A percentile compares a stretch with the other conserved stretches of the same genome.
Conservation (phyloP, 2,329 filamentous ascomycete genomes). For the Basipetospora chlamydospora region DNA sequence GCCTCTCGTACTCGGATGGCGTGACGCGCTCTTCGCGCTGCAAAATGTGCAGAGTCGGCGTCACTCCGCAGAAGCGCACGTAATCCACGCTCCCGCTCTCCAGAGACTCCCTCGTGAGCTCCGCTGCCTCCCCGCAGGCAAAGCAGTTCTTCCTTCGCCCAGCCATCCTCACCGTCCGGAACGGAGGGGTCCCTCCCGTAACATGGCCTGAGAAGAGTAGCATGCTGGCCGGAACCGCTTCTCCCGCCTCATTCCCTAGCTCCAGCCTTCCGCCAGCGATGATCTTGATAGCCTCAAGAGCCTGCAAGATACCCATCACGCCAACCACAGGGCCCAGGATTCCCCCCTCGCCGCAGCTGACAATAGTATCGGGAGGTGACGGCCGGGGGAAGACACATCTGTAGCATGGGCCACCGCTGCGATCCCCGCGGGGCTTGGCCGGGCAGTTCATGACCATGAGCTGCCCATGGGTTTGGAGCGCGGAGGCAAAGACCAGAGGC, state of each 20-base stretch:
- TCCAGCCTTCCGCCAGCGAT: slow-evolving; percentile 32
- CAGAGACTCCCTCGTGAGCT: slow-evolving; percentile 48
- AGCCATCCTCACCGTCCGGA: slow-evolving; percentile 63
- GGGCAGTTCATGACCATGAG: slow-evolving; percentile 79
- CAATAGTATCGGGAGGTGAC: slow-evolving; percentile 67
- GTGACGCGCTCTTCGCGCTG: slow-evolving; percentile 51
- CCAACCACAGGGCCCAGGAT: slow-evolving; percentile 88
- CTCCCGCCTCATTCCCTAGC: not conserved
- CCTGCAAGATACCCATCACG: slow-evolving; percentile 83
- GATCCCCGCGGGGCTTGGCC: slow-evolving; percentile 39
- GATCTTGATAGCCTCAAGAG: slow-evolving; percentile 78
- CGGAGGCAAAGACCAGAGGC: slow-evolving; percentile 77
- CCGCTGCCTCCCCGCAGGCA: slow-evolving; percentile 53
- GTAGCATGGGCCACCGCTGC: slow-evolving; percentile 69
- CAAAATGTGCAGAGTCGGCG: slow-evolving; percentile 39
- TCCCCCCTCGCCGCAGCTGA: slow-evolving; percentile 83
- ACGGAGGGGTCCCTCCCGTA: slow-evolving; percentile 33
- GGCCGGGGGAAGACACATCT: slow-evolving; percentile 83
- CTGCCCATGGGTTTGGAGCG: slow-evolving; percentile 78
- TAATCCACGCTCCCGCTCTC: slow-evolving; percentile 62
- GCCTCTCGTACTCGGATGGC: slow-evolving; percentile 37
- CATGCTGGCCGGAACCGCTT: slow-evolving; percentile 16
- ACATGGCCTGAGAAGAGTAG: slow-evolving; percentile 33
- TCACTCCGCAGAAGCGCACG: slow-evolving; percentile 66
- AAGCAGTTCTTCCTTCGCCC: slow-evolving; percentile 56